These are phyloP conservation scores for Didymosphaeria variabile DNA, from an alignment of 2,329 filamentous ascomycete species.

Conservation along the genomic window DNA sequence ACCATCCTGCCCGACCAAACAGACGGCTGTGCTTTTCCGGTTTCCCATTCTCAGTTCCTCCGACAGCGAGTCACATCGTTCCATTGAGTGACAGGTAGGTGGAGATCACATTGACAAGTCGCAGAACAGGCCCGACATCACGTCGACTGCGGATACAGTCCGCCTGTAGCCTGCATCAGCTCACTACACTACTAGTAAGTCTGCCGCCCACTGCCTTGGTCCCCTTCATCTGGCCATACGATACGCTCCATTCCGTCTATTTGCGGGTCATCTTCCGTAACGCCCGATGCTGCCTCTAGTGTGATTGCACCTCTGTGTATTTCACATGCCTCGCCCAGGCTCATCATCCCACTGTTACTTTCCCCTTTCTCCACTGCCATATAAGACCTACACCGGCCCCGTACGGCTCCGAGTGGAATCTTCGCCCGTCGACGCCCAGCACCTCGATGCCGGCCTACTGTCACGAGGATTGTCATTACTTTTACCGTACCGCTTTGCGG, in stretches of 20 bases:
- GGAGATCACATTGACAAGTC: slow-evolving; percentile 35
- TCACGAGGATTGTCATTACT: slow-evolving; percentile 89
- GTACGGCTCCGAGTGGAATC: slow-evolving; percentile 26
- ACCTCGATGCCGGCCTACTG: slow-evolving; percentile 82
- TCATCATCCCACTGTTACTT: slow-evolving; percentile 31
- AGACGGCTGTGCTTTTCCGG: slow-evolving; percentile 42
- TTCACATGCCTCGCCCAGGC: slow-evolving; percentile 44
- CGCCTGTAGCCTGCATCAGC: slow-evolving; percentile 28
- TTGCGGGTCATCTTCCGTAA: slow-evolving; percentile 44
- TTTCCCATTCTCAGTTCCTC: slow-evolving; percentile 25
- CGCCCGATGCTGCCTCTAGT: slow-evolving; percentile 38
- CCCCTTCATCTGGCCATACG: slow-evolving; percentile 33
- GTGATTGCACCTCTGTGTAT: slow-evolving; percentile 40
- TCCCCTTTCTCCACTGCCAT: slow-evolving; percentile 45
- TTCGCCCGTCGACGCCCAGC: slow-evolving; percentile 28
- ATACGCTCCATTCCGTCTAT: slow-evolving; percentile 34
- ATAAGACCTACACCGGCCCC: slow-evolving; percentile 37
- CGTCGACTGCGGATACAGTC: slow-evolving; percentile 15
- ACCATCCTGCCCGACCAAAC: slow-evolving; percentile 20
- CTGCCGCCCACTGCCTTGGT: slow-evolving; percentile 28
- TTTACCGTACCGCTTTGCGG: slow-evolving; percentile 88
- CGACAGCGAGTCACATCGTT: slow-evolving; percentile 17
- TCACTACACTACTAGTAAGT: slow-evolving; percentile 43
- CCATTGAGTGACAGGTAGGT: slow-evolving; percentile 36
- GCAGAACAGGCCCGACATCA: slow-evolving; percentile 33